Evolutionary conservation across 495 filamentous ascomycete species (phyloP), one percentile per base, ranked within the genome.

Genomic region (Aspergillus carlsbadensis): DNA sequence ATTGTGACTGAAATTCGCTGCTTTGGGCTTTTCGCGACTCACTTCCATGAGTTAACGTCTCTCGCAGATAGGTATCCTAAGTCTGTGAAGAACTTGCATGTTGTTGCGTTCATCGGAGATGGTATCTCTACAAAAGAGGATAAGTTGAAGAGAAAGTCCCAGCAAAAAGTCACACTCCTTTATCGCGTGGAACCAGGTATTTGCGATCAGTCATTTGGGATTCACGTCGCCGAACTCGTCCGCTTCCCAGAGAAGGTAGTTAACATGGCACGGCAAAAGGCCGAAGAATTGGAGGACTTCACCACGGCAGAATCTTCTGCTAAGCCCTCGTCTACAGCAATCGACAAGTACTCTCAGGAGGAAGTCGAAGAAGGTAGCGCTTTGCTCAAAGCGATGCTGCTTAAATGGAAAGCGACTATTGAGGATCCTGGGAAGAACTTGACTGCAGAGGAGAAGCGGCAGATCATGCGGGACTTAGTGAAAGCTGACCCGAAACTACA

Each of bases 211-310:
- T 90, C 86, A 35, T 98, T 98, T 72, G 94, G 94, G 62, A 98
- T 98, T 67, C 94, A 98, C 70, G 94, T 99, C 11, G 94, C 94
- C 10, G 94, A 99, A 75, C 83, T 99, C 1, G 94, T 99, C 8
- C 84, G 92, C n/a, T 99, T 99, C 78, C 94, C 94, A 2, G 84
- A 89, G 50, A 99, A 98, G 72, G 94, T 99, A 5, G 89, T 99
- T 51, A 91, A 91, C 63, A 99, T 98, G 94, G 94, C 94, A 22
- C 96, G 95, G 74, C 84, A 94, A 57, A 98, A 98, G 74, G 94
- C 94, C 1, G 94, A 96, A 69, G 94, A 99, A 78, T 79, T 99
- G 15, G 94, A 99, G 70, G 94, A 98, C 69, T 98, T 98, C 63
- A 85, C 85, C 49, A 71, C 76, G 0, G 61, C 69, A 21, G 55